Evolutionary conservation across 768 basidiomycete genomes (phyloP).

Genomic region (Suillus ampliporus): DNA sequence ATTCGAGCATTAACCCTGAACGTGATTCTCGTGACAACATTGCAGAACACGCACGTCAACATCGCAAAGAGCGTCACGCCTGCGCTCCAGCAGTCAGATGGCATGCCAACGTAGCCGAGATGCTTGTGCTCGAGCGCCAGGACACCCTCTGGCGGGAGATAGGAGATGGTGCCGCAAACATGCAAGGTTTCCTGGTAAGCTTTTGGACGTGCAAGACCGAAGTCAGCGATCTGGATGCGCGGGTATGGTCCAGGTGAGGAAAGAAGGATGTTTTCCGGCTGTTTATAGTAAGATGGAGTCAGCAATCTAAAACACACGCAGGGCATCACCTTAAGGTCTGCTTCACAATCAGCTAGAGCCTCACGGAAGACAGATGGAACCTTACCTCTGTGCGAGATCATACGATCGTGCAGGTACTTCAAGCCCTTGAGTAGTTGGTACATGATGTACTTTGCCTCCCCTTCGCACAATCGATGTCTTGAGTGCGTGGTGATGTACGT

Average conservation of each 20-base stretch:
- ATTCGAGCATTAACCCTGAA: slow-evolving; percentile 9
- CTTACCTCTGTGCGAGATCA: slow-evolving; percentile 82
- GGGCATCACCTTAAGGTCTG: slow-evolving; percentile 66
- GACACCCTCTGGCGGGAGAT: slow-evolving; percentile 85
- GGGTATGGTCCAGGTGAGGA: slow-evolving; percentile 84
- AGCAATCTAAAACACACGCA: neutral
- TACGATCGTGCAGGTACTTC: slow-evolving; percentile 69
- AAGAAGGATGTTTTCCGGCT: slow-evolving; percentile 88
- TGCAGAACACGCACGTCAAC: slow-evolving; percentile 65
- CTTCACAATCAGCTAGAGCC: slow-evolving; percentile 7
- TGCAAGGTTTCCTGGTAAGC: slow-evolving; percentile 84
- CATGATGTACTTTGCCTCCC: slow-evolving; percentile 85
- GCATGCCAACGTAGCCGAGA: slow-evolving; percentile 78
- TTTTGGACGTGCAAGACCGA: slow-evolving; percentile 80
- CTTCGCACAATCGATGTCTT: slow-evolving; percentile 66
- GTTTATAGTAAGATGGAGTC: neutral
- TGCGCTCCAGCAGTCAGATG: slow-evolving; percentile 90
- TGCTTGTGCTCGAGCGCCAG: slow-evolving; percentile 78
- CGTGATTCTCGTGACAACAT: neutral
- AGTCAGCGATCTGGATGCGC: slow-evolving; percentile 84
- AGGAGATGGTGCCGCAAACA: slow-evolving; percentile 87
- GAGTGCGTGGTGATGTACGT: slow-evolving; percentile 75
- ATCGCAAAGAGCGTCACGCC: slow-evolving; percentile 84
- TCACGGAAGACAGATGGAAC: slow-evolving; percentile 3
- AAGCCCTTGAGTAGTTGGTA: slow-evolving; percentile 78